Evolutionary conservation across 306 rosid species (phyloP), one percentile per base, ranked within the genome.

Genomic region (Senna siamea): DNA sequence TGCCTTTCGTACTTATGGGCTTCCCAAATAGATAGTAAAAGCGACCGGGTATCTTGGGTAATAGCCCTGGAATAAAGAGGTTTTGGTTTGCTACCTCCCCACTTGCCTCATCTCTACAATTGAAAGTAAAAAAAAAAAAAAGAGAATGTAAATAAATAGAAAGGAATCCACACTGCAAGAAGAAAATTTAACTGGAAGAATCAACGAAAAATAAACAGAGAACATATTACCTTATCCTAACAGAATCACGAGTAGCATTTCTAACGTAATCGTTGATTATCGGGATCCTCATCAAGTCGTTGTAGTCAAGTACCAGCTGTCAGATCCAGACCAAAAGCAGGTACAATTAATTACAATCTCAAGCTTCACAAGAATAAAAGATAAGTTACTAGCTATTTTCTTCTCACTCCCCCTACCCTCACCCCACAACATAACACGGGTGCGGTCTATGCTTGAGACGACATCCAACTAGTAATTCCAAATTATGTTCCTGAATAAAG

Each of bases 31-130:
- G 75, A 83, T 73, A 82, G 86, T 95, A 95, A 60, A 81, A 82
- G 9, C 99, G 92, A 22, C 99, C 99, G 2, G 97, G 98, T 41
- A 90, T 7, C 78, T 89, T 89, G 46, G 94, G 94, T 41, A 89
- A 69, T 20, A 86, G 56, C 17, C 69, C 77, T 0, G 94, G 94
- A 0, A 83, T 0, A 53, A 70, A 82, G 55, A 82, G 68, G 3
- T 51, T 23, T 40, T 37, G 63, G 26, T 43, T 82, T 17, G 70
- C 85, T n/a, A 84, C 89, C 70, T 84, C 87, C 50, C 90, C 93
- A 1, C 55, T 75, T 4, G 79, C 15, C 57, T 51, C 72, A 55
- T 86, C 86, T 79, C 91, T 71, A 26, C 1, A 71, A 20, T 69
- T 10, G 12, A 7, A 1, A 15, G 87, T 14, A 37, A 7, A 10